Conservation (phyloP, 108 stramenopile genomes). For the Fragilariopsis cylindrus region DNA sequence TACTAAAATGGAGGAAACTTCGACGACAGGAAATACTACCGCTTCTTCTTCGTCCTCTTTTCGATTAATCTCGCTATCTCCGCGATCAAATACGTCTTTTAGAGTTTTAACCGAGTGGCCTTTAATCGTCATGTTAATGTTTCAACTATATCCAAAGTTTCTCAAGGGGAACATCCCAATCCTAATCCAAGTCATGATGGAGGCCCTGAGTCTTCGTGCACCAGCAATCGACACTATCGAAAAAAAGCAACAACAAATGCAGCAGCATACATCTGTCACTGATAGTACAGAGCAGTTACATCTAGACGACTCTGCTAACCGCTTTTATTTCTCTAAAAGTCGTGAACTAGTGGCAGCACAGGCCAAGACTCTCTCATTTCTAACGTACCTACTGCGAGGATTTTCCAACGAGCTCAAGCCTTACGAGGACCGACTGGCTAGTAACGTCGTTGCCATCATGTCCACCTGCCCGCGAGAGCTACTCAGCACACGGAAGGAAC, state of each 20-base stretch:
- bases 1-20: too few species aligned
- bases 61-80: constrained; percentile 18
- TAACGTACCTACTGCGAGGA: constrained; percentile 86
- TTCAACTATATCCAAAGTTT: constrained; percentile 89
- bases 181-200: constrained; percentile 89
- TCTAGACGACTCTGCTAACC: constrained; percentile 28
- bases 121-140: constrained; percentile 89
- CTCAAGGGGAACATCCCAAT: constrained; percentile 77
- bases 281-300: background rate
- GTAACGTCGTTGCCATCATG: constrained; percentile 80
- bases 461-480: constrained; percentile 82
- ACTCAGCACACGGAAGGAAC: constrained; percentile 80
- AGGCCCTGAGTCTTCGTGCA: constrained; percentile 75
- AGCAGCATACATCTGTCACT: background rate
- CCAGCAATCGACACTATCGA: constrained; percentile 47
- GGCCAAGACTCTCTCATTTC: constrained; percentile 89
- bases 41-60: constrained; percentile 17
- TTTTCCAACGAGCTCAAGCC: constrained; percentile 79
- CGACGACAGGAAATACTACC: background rate
- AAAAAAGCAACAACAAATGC: constrained; percentile 17
- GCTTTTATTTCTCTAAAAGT: constrained; percentile 54
- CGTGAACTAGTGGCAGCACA: constrained; percentile 80
- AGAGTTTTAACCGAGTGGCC: constrained; percentile 91
- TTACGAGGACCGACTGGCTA: constrained; percentile 77
- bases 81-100: constrained; percentile 68